Conservation (phyloP, 2,329 filamentous ascomycete species). For the Colletotrichum falcatum region DNA sequence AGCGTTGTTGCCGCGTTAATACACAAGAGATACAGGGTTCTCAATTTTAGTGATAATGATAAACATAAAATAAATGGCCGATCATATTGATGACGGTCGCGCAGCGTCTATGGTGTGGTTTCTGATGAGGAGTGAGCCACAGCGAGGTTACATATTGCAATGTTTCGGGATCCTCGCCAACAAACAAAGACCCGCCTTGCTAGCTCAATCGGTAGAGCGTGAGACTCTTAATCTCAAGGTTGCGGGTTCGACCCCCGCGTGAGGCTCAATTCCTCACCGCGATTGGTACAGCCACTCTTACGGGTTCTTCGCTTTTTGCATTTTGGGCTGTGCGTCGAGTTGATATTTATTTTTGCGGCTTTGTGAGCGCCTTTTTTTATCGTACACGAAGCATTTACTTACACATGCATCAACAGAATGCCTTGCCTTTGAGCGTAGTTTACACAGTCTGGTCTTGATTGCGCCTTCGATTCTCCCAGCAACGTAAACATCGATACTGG, state of each 20-base stretch:
- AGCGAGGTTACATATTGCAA: too few relatives aligned
- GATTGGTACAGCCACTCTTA: constrained; percentile 6
- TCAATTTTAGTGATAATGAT: too few relatives aligned
- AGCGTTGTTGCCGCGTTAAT: neutral
- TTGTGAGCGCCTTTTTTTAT: too few relatives aligned
- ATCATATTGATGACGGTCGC: too few relatives aligned
- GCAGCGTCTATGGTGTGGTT: accelerated
- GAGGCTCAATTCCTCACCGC: constrained; percentile 39
- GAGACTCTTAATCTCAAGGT: constrained; percentile 68
- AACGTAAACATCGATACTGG: too few relatives aligned
- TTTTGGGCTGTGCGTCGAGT: neutral
- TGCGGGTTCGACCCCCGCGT: constrained; percentile 45
- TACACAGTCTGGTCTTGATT: neutral
- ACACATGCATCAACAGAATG: neutral
- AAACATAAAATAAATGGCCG: too few relatives aligned
- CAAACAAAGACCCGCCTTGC: constrained; percentile 28
- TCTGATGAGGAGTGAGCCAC: neutral
- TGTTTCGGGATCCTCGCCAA: neutral
- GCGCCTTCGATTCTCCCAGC: neutral
- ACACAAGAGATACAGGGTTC: accelerated
- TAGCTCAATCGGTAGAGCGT: constrained; percentile 41
- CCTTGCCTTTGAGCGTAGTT: neutral
- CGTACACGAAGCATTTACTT: neutral
- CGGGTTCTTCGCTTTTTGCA: neutral
- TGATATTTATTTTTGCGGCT: too few relatives aligned